Base-by-base conservation (phyloP, 140 eudicot species). In the Bidens hawaiensis region DNA sequence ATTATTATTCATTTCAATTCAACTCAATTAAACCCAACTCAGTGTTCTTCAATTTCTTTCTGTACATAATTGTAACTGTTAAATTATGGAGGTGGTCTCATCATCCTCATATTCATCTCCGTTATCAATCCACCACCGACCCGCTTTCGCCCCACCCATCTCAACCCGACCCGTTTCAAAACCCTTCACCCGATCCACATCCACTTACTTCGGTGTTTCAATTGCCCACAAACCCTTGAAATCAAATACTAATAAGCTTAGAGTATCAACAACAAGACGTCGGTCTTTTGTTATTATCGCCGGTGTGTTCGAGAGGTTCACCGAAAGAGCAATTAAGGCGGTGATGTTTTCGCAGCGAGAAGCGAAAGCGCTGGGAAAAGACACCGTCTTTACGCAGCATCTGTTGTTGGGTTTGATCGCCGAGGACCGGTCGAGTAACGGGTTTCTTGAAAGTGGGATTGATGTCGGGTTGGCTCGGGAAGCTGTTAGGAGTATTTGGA, bases 271-370 rank as follows among this genome's bases (percentile, higher is more conserved):
- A 15, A 61, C 22, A 34, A 68, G 49, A 19, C 81, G 79, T 14
- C 76, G 79, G 40, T 66, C 88, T 1, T 61, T 76, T 3, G 25
- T 21, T 21, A 21, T 84, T 2, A 52, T 76, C 4, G 57, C 76
- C 25, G 96, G 90, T 18, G 86, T 82, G n/a, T 88, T 88, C 67
- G 96, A 88, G 82, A 60, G 85, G 23, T 88, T 88, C 48, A 88
- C 96, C 0, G 96, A 88, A 65, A 54, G 96, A 64, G 79, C 96
- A 26, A 80, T 88, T 42, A 88, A 85, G 26, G 90, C 96, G 3
- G 96, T 88, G 33, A 74, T 88, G 86, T 80, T 72, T 57, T 82
- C 96, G 0, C 96, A 88, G 24, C 58, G 75, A 22, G 96, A 88
- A 62, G 94, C 94, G 6, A 88, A 78, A 46, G 77, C 74, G 2